Percentiles rank a stretch among this genome's conserved stretches.
These are phyloP conservation scores for Irpex rosettiformis DNA, from an alignment of 1,284 basidiomycete species.

Conservation along the genomic window DNA sequence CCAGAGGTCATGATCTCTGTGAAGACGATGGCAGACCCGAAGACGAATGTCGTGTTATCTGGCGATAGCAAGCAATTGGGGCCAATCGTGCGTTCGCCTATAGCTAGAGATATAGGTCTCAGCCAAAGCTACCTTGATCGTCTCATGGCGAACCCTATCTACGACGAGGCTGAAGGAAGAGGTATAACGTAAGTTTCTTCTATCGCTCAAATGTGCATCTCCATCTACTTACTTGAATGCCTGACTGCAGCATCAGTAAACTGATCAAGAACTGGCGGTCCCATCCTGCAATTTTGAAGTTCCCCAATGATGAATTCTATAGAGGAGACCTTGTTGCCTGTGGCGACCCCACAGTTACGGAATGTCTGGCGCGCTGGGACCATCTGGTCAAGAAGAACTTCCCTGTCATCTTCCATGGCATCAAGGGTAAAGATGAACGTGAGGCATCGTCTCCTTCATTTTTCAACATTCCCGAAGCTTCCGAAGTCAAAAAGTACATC, in stretches of 20 bases:
- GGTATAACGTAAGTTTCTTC: no score
- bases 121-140: constrained; percentile 48
- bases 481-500: constrained; percentile 51
- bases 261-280: constrained; percentile 59
- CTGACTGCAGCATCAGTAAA: no score
- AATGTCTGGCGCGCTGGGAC: constrained; percentile 20
- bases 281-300: constrained; percentile 50
- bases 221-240: no score
- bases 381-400: constrained; percentile 43
- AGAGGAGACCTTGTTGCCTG: constrained; percentile 45
- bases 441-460: constrained; percentile 63
- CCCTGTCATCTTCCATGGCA: constrained; percentile 57
- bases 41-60: constrained; percentile 48
- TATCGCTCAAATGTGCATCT: no score
- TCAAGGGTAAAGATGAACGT: constrained; percentile 56
- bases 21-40: constrained; percentile 41
- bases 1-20: constrained; percentile 54
- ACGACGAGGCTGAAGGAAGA: constrained; percentile 32
- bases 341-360: constrained; percentile 31
- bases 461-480: constrained; percentile 58
- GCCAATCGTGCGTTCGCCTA: constrained; percentile 44
- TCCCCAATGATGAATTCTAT: constrained; percentile 57
- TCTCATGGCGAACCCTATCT: constrained; percentile 45
- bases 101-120: constrained; percentile 44
- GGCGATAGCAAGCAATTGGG: constrained; percentile 59